Evolutionary conservation across 2,329 filamentous ascomycete species (phyloP).

Genomic region (Talaromyces sp.): DNA sequence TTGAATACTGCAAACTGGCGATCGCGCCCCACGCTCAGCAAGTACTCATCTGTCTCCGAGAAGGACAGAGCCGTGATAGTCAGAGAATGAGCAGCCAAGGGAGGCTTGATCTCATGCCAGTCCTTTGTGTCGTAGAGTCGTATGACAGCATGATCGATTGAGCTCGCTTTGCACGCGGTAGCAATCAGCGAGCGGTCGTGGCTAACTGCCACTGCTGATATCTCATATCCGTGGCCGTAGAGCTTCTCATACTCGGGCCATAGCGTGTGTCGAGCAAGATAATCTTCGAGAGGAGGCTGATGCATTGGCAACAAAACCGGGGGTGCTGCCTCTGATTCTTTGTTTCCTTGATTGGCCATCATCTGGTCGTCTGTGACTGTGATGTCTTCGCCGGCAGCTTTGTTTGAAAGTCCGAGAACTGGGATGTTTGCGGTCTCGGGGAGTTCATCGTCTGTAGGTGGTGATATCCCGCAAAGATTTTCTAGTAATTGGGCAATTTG

Average conservation of each 20-base stretch:
- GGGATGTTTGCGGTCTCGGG: slow-evolving; percentile 93
- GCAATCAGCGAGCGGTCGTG: slow-evolving; percentile 73
- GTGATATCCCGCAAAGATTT: slow-evolving; percentile 60
- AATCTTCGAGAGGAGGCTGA: slow-evolving; percentile 83
- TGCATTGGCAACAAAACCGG: slow-evolving; percentile 51
- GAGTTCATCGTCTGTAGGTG: slow-evolving; percentile 43
- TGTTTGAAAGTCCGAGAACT: slow-evolving; percentile 92
- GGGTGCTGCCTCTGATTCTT: slow-evolving; percentile 17
- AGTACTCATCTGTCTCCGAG: slow-evolving; percentile 64
- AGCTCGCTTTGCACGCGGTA: slow-evolving; percentile 89
- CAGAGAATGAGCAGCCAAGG: slow-evolving; percentile 77
- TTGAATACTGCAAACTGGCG: slow-evolving; percentile 84
- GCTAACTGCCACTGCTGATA: slow-evolving; percentile 77
- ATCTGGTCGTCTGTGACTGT: slow-evolving; percentile 30
- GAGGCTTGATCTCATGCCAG: slow-evolving; percentile 83
- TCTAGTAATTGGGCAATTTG: slow-evolving; percentile 72
- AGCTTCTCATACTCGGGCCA: slow-evolving; percentile 97
- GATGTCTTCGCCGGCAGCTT: slow-evolving; percentile 61
- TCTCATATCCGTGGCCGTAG: slow-evolving; percentile 96
- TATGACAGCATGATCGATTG: slow-evolving; percentile 89
- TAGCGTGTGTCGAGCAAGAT: slow-evolving; percentile 80
- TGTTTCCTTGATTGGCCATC: slow-evolving; percentile 8
- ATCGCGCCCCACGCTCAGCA: slow-evolving; percentile 88
- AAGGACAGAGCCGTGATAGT: slow-evolving; percentile 83
- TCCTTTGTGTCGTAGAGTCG: slow-evolving; percentile 79